Conservation (phyloP, 192 early-diverging fungal species). For the Backusella tarrabulga region DNA sequence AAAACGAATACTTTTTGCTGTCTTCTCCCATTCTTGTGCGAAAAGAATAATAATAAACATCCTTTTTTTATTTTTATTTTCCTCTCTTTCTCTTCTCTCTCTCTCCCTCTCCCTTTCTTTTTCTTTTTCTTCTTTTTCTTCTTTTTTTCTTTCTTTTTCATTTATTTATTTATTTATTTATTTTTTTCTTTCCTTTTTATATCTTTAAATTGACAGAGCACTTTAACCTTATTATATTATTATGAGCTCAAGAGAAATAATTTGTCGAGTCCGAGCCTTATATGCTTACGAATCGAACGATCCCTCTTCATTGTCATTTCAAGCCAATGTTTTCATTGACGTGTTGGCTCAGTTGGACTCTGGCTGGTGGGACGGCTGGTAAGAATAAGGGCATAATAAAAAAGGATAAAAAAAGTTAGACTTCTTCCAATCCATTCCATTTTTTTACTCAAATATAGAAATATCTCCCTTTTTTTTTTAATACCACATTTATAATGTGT, state of each 20-base stretch:
- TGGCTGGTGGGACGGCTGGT: slow-evolving; percentile 97
- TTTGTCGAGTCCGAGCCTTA: slow-evolving; percentile 61
- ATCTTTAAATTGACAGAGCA: too few relatives aligned
- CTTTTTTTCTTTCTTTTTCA: neutral
- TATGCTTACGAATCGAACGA: slow-evolving; percentile 86
- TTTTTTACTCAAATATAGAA: neutral
- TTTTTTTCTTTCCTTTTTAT: neutral
- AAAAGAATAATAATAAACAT: neutral
- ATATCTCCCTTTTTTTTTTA: neutral
- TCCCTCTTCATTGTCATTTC: slow-evolving; percentile 78
- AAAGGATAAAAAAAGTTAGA: neutral
- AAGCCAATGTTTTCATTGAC: slow-evolving; percentile 82
- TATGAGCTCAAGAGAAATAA: slow-evolving; percentile 13
- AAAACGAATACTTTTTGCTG: neutral
- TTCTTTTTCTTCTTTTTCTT: neutral
- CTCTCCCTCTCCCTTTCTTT: neutral
- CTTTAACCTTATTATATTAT: neutral
- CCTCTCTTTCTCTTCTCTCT: neutral
- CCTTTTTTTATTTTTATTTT: too few relatives aligned
- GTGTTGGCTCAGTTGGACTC: slow-evolving; percentile 88
- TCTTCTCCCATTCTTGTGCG: neutral
- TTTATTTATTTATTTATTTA: neutral
- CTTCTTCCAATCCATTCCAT: neutral
- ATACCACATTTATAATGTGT: too few relatives aligned
- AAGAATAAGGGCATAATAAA: slow-evolving; percentile 29